Evolutionary conservation across 441 rosid species (phyloP), one percentile per base, ranked within the genome.

Genomic region (Erysimum cheiri): DNA sequence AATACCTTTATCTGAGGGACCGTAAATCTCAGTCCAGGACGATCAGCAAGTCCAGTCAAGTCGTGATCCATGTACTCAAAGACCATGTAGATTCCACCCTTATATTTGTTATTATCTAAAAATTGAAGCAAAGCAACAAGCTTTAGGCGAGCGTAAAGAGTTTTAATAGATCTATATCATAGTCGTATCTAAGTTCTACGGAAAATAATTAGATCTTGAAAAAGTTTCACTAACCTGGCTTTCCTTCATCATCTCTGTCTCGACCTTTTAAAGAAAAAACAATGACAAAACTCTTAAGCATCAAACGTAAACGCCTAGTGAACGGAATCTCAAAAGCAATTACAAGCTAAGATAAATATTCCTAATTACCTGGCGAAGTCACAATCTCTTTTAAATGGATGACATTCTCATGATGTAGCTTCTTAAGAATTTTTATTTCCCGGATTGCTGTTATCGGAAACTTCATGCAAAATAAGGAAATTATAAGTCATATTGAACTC

Each of bases 21-120:
- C 4, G 96, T 80, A 82, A 95, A 95, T 82, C 97, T 90, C 83
- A 90, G 80, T 65, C 97, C 99, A 74, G 98, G 99, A 74, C 98
- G 98, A 82, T 95, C 95, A 73, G 98, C 86, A 69, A 95, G 97
- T 64, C 99, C 99, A 14, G 96, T 92, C 81, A 94, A 82, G 75
- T 95, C 98, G 78, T 95, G 99, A 79, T 95, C 99, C 99, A 95
- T 95, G 83, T 95, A 95, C 76, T 95, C 98, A 61, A 92, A 95
- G 36, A 95, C 99, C 98, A 95, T 92, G 80, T 93, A 93, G 71
- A 88, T 91, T 64, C 97, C 88, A 57, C 98, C 98, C 62, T 86
- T 89, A 68, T 95, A 91, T 80, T 95, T 95, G 77, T 89, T 90
- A 67, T 92, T 96, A 82, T 90, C 99, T 92, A 81, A 63, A 60